These are phyloP conservation scores for Pichia paraexigua DNA, from an alignment of 805 yeast genomes.

Conservation along the genomic window DNA sequence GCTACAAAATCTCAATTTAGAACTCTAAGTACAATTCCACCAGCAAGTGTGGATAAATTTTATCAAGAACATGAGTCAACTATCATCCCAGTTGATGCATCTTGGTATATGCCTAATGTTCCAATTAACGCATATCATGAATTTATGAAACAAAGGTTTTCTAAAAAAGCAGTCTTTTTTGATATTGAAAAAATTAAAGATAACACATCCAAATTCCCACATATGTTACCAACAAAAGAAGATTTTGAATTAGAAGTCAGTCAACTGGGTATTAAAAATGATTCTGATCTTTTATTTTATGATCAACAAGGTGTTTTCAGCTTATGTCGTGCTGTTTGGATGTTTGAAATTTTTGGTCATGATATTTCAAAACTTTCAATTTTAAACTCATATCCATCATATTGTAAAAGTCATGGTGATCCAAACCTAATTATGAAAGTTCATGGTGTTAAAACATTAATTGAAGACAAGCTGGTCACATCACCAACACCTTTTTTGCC, in stretches of 20 bases:
- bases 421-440: constrained; percentile 19
- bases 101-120: constrained; percentile 86
- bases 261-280: constrained; percentile 45
- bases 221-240: constrained; percentile 69
- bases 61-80: constrained; percentile 7
- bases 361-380: constrained; percentile 42
- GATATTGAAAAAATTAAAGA: constrained; percentile 71
- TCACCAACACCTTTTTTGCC: constrained; percentile 18
- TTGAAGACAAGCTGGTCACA: constrained; percentile 14
- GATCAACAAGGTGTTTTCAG: constrained; percentile 82
- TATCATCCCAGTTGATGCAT: constrained; percentile 64
- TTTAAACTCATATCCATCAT: constrained; percentile 55
- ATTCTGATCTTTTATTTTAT: constrained; percentile 68
- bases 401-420: constrained; percentile 18
- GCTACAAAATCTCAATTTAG: background rate
- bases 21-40: constrained; percentile 18
- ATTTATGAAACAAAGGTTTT: constrained; percentile 44
- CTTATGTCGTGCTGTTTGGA: constrained; percentile 91
- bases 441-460: constrained; percentile 18
- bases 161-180: constrained; percentile 62
- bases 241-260: constrained; percentile 48
- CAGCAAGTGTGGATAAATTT: constrained; percentile 15
- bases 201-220: constrained; percentile 61
- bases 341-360: constrained; percentile 74
- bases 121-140: constrained; percentile 55